Evolutionary conservation across 192 early-diverging fungal species (phyloP), one percentile per base, ranked within the genome.

Genomic region (Podila verticillata): DNA sequence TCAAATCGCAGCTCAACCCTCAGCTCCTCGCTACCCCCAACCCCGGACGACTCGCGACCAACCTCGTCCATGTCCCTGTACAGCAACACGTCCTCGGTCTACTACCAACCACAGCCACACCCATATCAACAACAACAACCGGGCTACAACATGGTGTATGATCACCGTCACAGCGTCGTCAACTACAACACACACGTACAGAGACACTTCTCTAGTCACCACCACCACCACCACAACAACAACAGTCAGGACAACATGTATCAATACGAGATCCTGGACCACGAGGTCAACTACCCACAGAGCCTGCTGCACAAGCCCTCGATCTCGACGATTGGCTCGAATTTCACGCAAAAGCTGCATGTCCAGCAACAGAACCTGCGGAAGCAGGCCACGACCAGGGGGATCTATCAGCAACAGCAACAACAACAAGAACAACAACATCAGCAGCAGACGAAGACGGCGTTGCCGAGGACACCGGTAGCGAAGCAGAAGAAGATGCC

Each of bases 401-500:
- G 51, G 20, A 54, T 54, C 22, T 22, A n/a, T n/a, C 51, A 54
- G n/a, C 61, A 61, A n/a, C 60, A 61, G 32, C 29, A 62, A 19
- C 61, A 39, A 22, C 60, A 62, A 20, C n/a, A 29, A 28, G 26
- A 59, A 59, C 57, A 59, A 59, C 57, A 24, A 32, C 30, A 35
- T 34, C 61, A 62, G n/a, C 61, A 32, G n/a, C 12, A 24, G 20
- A 24, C 12, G 5, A n/a, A 26, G 51, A n/a, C 5, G 22, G 20
- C 49, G 20, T 7, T 54, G 4, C 24, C 51, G 20, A n/a, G 51
- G 51, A 26, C 51, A 7, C 51, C 51, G 6, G 51, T 54, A 7
- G 51, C 51, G 51, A 54, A 72, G 48, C 71, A 72, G 17, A 58
- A 49, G 56, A 31, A 65, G 13, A 24, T 80, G 22, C 77, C 65